Conservation (phyloP, 768 basidiomycete genomes). For the Tricholoma furcatifolium region DNA sequence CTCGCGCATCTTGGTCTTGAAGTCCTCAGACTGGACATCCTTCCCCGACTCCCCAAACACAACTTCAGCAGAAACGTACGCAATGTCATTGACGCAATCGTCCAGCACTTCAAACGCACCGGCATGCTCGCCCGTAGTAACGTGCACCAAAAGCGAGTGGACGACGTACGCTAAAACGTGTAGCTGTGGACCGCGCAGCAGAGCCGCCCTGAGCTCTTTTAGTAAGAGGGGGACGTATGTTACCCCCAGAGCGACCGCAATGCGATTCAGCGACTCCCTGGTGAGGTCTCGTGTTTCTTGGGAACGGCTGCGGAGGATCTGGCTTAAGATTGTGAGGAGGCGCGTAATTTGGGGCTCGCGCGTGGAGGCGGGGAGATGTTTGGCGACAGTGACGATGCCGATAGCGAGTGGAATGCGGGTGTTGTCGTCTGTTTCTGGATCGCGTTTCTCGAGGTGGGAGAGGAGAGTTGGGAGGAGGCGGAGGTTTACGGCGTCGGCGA, state of each 20-base stretch:
- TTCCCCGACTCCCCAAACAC: slow-evolving; percentile 93
- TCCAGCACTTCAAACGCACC: slow-evolving; percentile 65
- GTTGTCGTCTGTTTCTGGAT: slow-evolving; percentile 75
- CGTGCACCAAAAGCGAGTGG: slow-evolving; percentile 79
- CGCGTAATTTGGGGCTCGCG: slow-evolving; percentile 71
- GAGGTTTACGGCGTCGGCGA: slow-evolving; percentile 74
- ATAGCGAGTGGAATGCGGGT: slow-evolving; percentile 86
- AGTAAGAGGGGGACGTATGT: slow-evolving; percentile 71
- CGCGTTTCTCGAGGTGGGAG: slow-evolving; percentile 77
- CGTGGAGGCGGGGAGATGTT: slow-evolving; percentile 65
- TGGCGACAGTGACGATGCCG: slow-evolving; percentile 83
- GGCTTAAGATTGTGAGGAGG: slow-evolving; percentile 81
- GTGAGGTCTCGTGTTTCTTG: slow-evolving; percentile 90
- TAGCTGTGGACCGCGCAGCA: slow-evolving; percentile 89
- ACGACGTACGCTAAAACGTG: slow-evolving; percentile 86
- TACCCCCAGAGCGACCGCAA: slow-evolving; percentile 71
- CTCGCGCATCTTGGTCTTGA: slow-evolving; percentile 94
- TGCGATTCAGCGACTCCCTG: slow-evolving; percentile 79
- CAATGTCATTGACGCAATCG: slow-evolving; percentile 72
- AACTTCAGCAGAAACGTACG: slow-evolving; percentile 82
- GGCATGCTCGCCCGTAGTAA: slow-evolving; percentile 63
- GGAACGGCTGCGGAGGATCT: slow-evolving; percentile 89
- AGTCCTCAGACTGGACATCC: slow-evolving; percentile 84
- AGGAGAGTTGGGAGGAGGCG: slow-evolving; percentile 80
- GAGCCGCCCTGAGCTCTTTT: slow-evolving; percentile 79